A percentile compares a stretch with the other conserved stretches of the same genome.
phyloP scores from a whole-genome alignment of 2,329 filamentous ascomycete species.

The Talaromyces verruculosus region DNA sequence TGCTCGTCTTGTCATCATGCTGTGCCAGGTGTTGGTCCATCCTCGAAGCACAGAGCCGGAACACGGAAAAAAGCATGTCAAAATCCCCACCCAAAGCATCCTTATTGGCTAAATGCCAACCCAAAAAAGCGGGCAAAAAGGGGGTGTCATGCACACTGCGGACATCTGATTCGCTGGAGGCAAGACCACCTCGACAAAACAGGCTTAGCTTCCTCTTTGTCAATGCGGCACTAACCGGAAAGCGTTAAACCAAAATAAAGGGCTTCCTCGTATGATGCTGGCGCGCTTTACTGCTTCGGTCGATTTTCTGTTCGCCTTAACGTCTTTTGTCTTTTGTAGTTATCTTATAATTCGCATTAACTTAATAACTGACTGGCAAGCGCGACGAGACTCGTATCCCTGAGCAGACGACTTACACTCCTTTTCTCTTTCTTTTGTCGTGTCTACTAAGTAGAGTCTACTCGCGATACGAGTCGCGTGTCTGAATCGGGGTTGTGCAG shows the following conservation, averaged over 20 bases:
- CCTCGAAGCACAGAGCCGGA: background rate
- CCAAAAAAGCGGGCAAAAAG: background rate
- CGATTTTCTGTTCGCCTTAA: background rate
- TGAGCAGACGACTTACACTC: background rate
- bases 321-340: background rate
- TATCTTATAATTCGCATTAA: background rate
- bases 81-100: background rate
- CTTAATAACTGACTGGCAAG: background rate
- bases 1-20: background rate
- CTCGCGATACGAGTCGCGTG: background rate
- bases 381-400: background rate
- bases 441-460: background rate
- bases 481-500: background rate
- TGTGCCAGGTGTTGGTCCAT: background rate
- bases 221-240: background rate
- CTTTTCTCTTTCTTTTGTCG: background rate
- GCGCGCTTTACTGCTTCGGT: background rate
- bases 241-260: constrained; percentile 15
- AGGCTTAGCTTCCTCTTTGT: background rate
- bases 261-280: background rate
- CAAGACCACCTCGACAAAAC: background rate
- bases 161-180: background rate
- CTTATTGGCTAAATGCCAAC: background rate
- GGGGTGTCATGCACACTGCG: background rate
- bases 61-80: background rate